phyloP scores from a whole-genome alignment of 2,329 filamentous ascomycete species.

The Exophiala alcalophila region DNA sequence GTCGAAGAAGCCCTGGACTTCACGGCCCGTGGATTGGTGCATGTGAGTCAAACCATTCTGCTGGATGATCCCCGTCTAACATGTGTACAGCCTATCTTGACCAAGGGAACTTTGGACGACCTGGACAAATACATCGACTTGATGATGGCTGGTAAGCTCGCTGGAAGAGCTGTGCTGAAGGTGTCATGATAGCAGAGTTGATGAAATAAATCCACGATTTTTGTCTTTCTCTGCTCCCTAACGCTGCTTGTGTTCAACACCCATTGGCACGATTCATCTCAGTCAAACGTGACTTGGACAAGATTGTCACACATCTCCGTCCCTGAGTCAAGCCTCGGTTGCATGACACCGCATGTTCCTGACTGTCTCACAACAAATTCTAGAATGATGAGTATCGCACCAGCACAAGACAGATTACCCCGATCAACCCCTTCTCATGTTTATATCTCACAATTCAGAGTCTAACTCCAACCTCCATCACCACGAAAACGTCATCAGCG shows the following conservation, averaged over 20 bases:
- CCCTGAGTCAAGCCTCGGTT: neutral
- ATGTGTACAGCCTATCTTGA: slow-evolving; percentile 28
- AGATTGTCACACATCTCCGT: too few species aligned
- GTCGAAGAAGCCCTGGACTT: slow-evolving; percentile 48
- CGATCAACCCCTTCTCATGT: too few species aligned
- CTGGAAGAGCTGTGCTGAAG: slow-evolving; percentile 44
- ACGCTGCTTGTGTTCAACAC: too few species aligned
- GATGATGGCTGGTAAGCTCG: slow-evolving; percentile 40
- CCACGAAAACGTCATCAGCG: slow-evolving; percentile 34
- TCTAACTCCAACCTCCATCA: too few species aligned
- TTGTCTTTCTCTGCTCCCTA: too few species aligned
- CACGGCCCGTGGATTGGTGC: slow-evolving; percentile 42
- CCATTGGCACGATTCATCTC: too few species aligned
- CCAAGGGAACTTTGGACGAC: slow-evolving; percentile 29
- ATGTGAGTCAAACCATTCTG: slow-evolving; percentile 20
- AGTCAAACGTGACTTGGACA: too few species aligned
- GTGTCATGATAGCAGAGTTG: slow-evolving; percentile 26
- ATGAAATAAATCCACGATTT: neutral
- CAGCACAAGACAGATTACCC: too few species aligned
- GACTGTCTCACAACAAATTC: too few species aligned
- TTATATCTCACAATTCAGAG: too few species aligned
- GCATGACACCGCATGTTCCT: too few species aligned
- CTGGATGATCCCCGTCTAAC: slow-evolving; percentile 4
- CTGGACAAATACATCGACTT: slow-evolving; percentile 37
- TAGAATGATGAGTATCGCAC: too few species aligned